Percentiles rank a stretch among this genome's conserved stretches.
phyloP scores from a whole-genome alignment of 495 filamentous ascomycete genomes.

The Xylaria bambusicola region DNA sequence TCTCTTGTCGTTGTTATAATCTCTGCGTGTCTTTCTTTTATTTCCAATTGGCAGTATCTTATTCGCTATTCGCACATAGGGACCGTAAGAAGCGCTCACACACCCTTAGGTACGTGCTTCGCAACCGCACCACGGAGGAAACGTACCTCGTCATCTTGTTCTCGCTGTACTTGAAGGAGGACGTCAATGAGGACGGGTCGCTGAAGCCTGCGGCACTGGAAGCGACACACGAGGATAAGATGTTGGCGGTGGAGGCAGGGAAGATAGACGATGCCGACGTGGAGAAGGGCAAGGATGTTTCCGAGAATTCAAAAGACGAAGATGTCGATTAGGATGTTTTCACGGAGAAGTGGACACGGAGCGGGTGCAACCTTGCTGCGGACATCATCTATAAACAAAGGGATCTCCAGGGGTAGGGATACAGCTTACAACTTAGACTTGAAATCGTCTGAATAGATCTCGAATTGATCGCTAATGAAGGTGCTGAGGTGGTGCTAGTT shows the following conservation, averaged over 20 bases:
- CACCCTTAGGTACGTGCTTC: conserved; percentile 82
- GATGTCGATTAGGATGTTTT: conserved; percentile 3
- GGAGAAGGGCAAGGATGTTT: neutral
- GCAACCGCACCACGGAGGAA: conserved; percentile 66
- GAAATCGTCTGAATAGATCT: too few species aligned
- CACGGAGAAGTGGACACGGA: too few species aligned
- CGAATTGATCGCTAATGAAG: too few species aligned
- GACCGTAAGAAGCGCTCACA: conserved; percentile 56
- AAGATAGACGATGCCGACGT: neutral
- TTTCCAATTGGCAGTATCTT: conserved; percentile 9
- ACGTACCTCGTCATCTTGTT: conserved; percentile 81
- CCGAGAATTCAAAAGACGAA: neutral
- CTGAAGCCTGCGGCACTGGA: conserved; percentile 46
- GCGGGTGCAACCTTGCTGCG: too few species aligned
- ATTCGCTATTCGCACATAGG: conserved; percentile 20
- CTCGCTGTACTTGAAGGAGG: conserved; percentile 65
- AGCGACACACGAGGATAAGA: conserved; percentile 4
- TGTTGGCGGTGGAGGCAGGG: neutral
- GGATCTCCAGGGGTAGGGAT: too few species aligned
- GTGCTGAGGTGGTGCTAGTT: too few species aligned
- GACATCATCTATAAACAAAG: too few species aligned
- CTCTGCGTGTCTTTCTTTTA: neutral
- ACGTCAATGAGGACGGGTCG: conserved; percentile 60
- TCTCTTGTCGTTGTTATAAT: neutral
- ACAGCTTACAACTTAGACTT: too few species aligned